Percentiles rank a stretch among this genome's conserved stretches.
Evolutionary conservation across 73 alveolate genomes (phyloP).

Genomic region (Tetrahymena thermophila): DNA sequence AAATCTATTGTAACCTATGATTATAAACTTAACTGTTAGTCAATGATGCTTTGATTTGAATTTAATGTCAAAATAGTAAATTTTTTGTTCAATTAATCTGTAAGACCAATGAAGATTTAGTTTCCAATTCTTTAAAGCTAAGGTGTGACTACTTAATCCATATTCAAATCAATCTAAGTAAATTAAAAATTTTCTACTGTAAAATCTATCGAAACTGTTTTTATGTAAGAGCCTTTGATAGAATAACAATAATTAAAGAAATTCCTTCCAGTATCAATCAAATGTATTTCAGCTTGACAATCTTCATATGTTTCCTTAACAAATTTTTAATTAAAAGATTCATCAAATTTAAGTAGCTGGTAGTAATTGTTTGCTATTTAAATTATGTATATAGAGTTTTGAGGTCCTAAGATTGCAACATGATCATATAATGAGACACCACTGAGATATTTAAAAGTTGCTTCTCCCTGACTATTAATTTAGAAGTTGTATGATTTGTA

Average conservation of each 20-base stretch:
- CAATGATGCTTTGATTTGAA: not conserved
- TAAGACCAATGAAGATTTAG: not conserved
- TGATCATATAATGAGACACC: not conserved
- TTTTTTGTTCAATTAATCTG: no score
- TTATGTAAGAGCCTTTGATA: no score
- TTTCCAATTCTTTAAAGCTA: not conserved
- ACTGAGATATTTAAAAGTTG: not conserved
- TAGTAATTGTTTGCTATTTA: no score
- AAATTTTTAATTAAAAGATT: no score
- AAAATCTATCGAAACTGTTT: not conserved
- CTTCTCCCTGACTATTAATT: not conserved
- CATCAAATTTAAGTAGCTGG: not conserved
- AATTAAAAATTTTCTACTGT: no score
- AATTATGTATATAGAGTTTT: no score
- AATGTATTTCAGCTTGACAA: not conserved
- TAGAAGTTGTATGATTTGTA: not conserved
- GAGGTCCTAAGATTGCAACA: not conserved
- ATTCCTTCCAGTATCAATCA: not conserved
- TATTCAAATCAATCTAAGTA: no score
- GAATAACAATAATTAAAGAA: not conserved
- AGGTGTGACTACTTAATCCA: not conserved
- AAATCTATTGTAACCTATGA: not conserved
- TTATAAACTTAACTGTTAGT: no score
- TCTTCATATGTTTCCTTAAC: no score
- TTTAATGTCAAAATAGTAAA: no score